These are phyloP conservation scores for Flueggea neowawraea DNA, from an alignment of 441 rosid species.

Conservation along the genomic window DNA sequence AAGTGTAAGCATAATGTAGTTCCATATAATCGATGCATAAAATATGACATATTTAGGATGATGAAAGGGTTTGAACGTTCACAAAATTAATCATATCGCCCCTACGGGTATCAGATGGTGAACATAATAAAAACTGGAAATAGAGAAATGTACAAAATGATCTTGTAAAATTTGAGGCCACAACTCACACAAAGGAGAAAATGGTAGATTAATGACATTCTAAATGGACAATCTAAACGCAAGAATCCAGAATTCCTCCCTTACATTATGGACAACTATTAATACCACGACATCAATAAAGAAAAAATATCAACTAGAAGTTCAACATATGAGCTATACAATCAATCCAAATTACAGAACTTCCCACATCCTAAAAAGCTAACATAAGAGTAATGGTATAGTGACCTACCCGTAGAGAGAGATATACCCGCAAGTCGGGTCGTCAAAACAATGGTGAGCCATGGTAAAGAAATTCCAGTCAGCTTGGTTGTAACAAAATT, in stretches of 20 bases:
- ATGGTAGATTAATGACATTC: no score
- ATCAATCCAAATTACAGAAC: conserved; percentile 24
- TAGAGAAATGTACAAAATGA: no score
- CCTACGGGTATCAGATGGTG: no score
- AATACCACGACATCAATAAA: not conserved
- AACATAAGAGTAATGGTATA: conserved; percentile 12
- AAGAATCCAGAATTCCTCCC: conserved; percentile 9
- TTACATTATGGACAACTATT: conserved; percentile 17
- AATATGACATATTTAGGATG: no score
- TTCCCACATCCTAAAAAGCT: conserved; percentile 21
- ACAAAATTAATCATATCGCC: no score
- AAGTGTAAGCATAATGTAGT: no score
- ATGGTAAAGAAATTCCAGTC: no score
- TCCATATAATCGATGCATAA: no score
- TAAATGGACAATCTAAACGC: conserved; percentile 13
- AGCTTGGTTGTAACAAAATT: conserved; percentile 16
- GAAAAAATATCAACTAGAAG: conserved; percentile 17
- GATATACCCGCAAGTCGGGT: conserved; percentile 9
- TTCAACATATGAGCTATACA: conserved; percentile 38
- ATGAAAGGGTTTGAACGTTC: no score
- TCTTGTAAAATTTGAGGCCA: no score
- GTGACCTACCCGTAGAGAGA: conserved; percentile 8
- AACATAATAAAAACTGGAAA: no score
- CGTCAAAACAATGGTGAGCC: conserved; percentile 4
- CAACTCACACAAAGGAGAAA: no score